Evolutionary conservation across 2,329 filamentous ascomycete genomes (phyloP), one percentile per base, ranked within the genome.

Genomic region (Monilinia vaccinii-corymbosi): DNA sequence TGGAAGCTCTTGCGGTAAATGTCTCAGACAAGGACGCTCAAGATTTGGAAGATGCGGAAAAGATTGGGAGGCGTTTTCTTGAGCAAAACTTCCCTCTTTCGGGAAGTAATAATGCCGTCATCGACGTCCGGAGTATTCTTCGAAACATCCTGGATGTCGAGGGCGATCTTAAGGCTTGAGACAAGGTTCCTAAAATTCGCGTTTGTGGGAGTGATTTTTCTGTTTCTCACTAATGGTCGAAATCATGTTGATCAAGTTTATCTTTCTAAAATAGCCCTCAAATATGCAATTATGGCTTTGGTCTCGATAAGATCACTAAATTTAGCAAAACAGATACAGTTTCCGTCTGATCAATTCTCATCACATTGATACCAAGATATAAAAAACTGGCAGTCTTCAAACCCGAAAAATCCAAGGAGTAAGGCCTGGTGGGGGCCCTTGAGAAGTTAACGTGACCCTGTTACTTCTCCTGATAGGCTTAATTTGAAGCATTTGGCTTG

Each of bases 11-110:
- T 23, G 96, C 89, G 72, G 83, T 88, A 5, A 79, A 78, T 48
- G 75, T 95, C 64, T 84, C 85, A 0, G 74, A 77, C 0, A 75
- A 77, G 4, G 90, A 96, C 68, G 78, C 79, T 56, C 72, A 75
- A n/a, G 81, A 82, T 42, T 76, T 97, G n/a, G 79, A 85, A 66
- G 75, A 81, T 64, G 90, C 91, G 28, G 84, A 88, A 68, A 68
- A 63, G 13, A 75, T 81, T 48, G 82, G 83, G n/a, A 79, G 85
- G 49, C 71, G 71, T 7, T 88, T 89, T 64, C 70, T 88, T 3
- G 73, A 74, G 61, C 66, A 69, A 45, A 67, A 72, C 45, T 66
- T 73, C 25, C 66, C 68, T 55, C 56, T 44, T 34, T 32, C 62
- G 51, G 61, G 63, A 38, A 56, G 61, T 21, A 66, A 62, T 23